These are phyloP conservation scores for Chlamydomonas sphaeroides DNA, from an alignment of 139 green algal genomes.

Conservation along the genomic window DNA sequence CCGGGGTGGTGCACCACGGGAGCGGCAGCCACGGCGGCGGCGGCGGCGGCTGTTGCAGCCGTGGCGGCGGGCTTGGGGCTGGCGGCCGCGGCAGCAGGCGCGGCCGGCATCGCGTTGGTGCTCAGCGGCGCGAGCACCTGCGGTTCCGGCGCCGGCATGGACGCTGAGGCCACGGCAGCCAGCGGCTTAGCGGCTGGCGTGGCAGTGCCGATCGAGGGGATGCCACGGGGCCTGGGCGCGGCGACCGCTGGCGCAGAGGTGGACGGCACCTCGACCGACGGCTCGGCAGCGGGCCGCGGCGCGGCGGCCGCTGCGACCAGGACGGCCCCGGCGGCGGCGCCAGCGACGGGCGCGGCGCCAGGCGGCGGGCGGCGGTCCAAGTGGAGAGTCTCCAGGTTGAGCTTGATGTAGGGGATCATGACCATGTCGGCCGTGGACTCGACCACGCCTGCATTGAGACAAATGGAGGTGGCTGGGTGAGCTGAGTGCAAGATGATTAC, in stretches of 20 bases:
- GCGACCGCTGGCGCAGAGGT: background rate
- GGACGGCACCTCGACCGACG: background rate
- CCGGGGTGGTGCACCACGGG: background rate
- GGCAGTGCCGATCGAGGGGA: background rate
- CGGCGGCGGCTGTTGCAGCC: background rate
- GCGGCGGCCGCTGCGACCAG: background rate
- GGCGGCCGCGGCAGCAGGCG: background rate
- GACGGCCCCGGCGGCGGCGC: background rate
- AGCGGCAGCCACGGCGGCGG: background rate
- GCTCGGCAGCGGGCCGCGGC: background rate
- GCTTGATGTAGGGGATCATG: conserved; percentile 94
- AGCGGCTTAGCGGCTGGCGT: no score
- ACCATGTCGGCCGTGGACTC: conserved; percentile 65
- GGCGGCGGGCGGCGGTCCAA: background rate
- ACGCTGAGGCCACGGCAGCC: no score
- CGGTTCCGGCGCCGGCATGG: background rate
- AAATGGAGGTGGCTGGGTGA: no score
- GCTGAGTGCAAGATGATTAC: no score
- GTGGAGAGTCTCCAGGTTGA: conserved; percentile 83
- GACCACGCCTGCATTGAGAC: conserved; percentile 7
- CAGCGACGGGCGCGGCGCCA: no score
- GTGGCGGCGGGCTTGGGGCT: background rate
- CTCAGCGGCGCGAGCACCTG: conserved; percentile 33
- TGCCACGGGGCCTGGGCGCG: background rate
- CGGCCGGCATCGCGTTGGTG: conserved; percentile 33